Base-by-base conservation (phyloP, 495 filamentous ascomycete genomes). In the Penicillium samsonianum region DNA sequence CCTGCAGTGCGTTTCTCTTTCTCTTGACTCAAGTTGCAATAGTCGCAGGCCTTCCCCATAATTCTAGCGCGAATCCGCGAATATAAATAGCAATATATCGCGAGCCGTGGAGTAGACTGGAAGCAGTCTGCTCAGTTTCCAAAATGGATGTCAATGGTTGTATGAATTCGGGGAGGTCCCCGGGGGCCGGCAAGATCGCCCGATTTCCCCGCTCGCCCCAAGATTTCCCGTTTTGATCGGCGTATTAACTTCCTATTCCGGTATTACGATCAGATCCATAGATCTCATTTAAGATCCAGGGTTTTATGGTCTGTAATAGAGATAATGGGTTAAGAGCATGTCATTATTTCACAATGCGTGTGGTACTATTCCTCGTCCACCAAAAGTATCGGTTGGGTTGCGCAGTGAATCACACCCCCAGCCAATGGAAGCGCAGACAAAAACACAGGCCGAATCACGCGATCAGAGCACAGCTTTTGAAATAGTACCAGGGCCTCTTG, bases 31-130 rank as follows among this genome's bases (percentile, higher is more conserved):
- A 35, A 40, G 38, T 61, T 59, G 60, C 65, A 70, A 41, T 59
- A 60, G 43, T 68, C 60, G 56, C 67, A 70, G 50, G 63, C 62
- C 55, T 55, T 68, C 22, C 56, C 58, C 67, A 70, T 69, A 22
- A 25, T 65, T 55, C 52, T 37, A 16, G 31, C 20, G 22, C 28
- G 28, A 50, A 40, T 23, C 12, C 22, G 19, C 45, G 9, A 49
- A 28, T 20, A n/a, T 25, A 30, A 25, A 25, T 14, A 22, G 20
- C 12, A 33, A 17, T 28, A 28, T 9, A 47, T n/a, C 1, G 17
- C 28, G 22, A 12, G 33, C 19, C 38, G 26, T 33, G 12, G 10
- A 28, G 44, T 38, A 50, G 44, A 9, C 26, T 23, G 20, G 23
- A 5, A 26, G 25, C n/a, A 40, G 30, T 8, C 11, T n/a, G 9